phyloP scores from a whole-genome alignment of 768 basidiomycete species.

The Hydnomerulius pinastri region DNA sequence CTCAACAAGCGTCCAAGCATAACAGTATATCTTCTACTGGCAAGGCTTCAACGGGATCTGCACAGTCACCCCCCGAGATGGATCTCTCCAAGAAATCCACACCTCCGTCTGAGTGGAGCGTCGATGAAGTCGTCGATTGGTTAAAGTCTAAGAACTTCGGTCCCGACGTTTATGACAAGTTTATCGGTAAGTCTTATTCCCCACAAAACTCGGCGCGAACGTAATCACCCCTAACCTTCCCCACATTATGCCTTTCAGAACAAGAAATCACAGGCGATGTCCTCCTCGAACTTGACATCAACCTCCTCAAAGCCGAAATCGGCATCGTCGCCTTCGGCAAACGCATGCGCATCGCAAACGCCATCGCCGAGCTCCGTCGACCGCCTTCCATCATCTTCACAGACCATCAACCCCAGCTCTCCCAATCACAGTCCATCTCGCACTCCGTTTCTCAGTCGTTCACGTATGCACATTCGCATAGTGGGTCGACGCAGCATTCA shows the following conservation, averaged over 20 bases:
- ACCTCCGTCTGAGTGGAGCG: conserved; percentile 75
- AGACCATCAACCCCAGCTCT: conserved; percentile 40
- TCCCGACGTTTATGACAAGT: conserved; percentile 77
- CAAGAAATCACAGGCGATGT: conserved; percentile 99
- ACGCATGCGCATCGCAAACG: conserved; percentile 89
- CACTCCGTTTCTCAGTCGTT: conserved; percentile 34
- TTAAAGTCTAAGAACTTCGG: conserved; percentile 83
- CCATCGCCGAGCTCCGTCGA: conserved; percentile 83
- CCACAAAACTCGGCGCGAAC: background rate
- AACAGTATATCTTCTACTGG: conserved; percentile 38
- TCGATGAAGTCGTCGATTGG: conserved; percentile 92
- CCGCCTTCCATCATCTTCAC: conserved; percentile 65
- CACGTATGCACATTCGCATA: conserved; percentile 33
- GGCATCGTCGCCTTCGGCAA: conserved; percentile 95
- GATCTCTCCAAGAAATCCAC: conserved; percentile 33
- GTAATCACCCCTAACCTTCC: background rate
- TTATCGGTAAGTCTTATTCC: conserved; percentile 61
- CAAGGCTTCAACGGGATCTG: conserved; percentile 26
- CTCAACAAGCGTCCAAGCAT: conserved; percentile 42
- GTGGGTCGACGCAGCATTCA: conserved; percentile 46
- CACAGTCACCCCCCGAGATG: conserved; percentile 18
- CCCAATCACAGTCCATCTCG: conserved; percentile 33
- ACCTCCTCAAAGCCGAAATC: conserved; percentile 89
- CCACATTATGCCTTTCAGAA: conserved; percentile 49
- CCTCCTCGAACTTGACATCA: conserved; percentile 89